phyloP scores from a whole-genome alignment of 768 basidiomycete genomes.

The Russula ochroleuca region DNA sequence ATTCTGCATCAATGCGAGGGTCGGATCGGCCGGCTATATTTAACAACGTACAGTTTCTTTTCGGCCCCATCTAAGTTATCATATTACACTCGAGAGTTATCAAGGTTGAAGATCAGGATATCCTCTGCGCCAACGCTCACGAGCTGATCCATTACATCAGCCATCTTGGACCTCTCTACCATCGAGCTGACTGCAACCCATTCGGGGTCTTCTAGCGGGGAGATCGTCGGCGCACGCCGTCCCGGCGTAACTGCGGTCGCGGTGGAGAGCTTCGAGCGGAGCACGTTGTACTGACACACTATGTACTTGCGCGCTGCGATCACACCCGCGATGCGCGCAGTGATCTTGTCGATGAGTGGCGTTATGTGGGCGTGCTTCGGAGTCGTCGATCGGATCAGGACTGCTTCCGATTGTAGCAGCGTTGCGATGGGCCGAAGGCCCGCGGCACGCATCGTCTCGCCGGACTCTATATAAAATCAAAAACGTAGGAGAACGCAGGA shows the following conservation, averaged over 20 bases:
- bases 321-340: slow-evolving; percentile 86
- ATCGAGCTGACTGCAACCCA: slow-evolving; percentile 94
- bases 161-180: slow-evolving; percentile 79
- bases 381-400: slow-evolving; percentile 77
- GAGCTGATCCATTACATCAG: slow-evolving; percentile 85
- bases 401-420: slow-evolving; percentile 80
- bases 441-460: slow-evolving; percentile 98
- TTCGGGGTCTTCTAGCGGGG: slow-evolving; percentile 69
- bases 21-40: neutral
- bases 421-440: slow-evolving; percentile 92
- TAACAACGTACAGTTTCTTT: neutral
- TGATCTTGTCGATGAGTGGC: slow-evolving; percentile 72
- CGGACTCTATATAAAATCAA: slow-evolving; percentile 63
- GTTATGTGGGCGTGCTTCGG: slow-evolving; percentile 59
- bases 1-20: slow-evolving; percentile 1
- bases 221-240: slow-evolving; percentile 82
- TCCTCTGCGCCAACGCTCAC: slow-evolving; percentile 84
- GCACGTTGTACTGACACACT: slow-evolving; percentile 88
- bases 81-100: slow-evolving; percentile 84
- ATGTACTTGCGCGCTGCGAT: slow-evolving; percentile 84
- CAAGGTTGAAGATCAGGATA: slow-evolving; percentile 80
- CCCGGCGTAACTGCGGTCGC: slow-evolving; percentile 83
- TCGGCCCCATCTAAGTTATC: neutral
- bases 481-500: neutral
- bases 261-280: slow-evolving; percentile 53